Evolutionary conservation across 2,329 filamentous ascomycete genomes (phyloP).

Genomic region (Pezicula neosporulosa): DNA sequence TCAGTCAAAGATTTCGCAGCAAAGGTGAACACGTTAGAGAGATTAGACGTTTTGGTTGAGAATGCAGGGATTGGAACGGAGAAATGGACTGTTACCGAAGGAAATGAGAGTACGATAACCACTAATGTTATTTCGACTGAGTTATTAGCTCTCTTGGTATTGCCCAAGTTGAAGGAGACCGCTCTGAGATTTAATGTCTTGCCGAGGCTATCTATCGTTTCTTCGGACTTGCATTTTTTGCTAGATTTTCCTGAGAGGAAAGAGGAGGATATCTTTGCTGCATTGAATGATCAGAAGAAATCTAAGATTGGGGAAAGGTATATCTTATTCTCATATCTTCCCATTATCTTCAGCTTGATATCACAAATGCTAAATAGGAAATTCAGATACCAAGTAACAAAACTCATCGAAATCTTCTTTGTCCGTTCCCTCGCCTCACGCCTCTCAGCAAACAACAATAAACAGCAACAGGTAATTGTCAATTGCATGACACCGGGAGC

Average conservation of each 20-base stretch:
- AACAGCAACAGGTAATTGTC: constrained; percentile 35
- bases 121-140: constrained; percentile 20
- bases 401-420: constrained; percentile 42
- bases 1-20: constrained; percentile 6
- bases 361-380: background rate
- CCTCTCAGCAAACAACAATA: constrained; percentile 5
- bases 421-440: constrained; percentile 33
- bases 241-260: background rate
- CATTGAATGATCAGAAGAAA: background rate
- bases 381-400: constrained; percentile 38
- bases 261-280: background rate
- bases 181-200: constrained; percentile 12
- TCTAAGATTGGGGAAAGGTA: background rate
- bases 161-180: constrained; percentile 12
- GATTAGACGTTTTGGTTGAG: constrained; percentile 6
- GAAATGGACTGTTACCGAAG: constrained; percentile 5
- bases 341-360: too few relatives aligned
- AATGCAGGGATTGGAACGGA: constrained; percentile 6
- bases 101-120: constrained; percentile 10
- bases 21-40: background rate
- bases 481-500: constrained; percentile 50
- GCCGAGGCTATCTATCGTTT: constrained; percentile 5
- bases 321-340: background rate
- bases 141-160: constrained; percentile 14
- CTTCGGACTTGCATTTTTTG: background rate